Base-by-base conservation (phyloP, 2,329 filamentous ascomycete species). In the Aspergillus sp. region DNA sequence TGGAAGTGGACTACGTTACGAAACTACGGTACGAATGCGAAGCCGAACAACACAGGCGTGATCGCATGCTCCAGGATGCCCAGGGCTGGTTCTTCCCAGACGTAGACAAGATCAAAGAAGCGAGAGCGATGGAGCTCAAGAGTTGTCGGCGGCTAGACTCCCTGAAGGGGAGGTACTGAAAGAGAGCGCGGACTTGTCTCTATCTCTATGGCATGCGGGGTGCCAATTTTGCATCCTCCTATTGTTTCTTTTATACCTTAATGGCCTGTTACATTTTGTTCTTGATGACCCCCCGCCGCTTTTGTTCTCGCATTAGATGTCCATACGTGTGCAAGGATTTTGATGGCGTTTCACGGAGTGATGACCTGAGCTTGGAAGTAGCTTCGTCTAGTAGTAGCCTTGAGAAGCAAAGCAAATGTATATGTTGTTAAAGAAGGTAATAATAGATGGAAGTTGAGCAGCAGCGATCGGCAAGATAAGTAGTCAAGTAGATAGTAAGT, bases 71-170 rank as follows among this genome's bases (percentile, higher is more conserved):
- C 63, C 87, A 96, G 65, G 89, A 91, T 51, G 92, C 93, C 0
- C 87, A 90, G 68, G 93, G 93, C 3, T 97, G 92, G 90, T 92
- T 97, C 72, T 92, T 87, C 75, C 86, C 88, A 58, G 92, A 97
- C 70, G 82, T 87, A 55, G 88, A 89, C 63, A 92, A 92, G 81
- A 86, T 96, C 86, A 85, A 88, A 63, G 77, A 86, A 60, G 93
- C 93, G 30, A 79, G 83, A 61, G 78, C 78, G 21, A 82, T 89
- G 82, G 79, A 84, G 49, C 82, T 87, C 80, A 82, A 81, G 73
- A 84, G 79, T 67, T 90, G 88, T 74, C 79, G 79, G 68, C 81
- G 80, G 64, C 71, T 89, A 67, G 78, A 84, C 57, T 77, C 80
- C 50, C 71, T 87, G 74, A 81, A 81, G 56, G 68, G 74, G 32